Conservation (phyloP, 805 yeast species). For the Candida ascalaphidarum region DNA sequence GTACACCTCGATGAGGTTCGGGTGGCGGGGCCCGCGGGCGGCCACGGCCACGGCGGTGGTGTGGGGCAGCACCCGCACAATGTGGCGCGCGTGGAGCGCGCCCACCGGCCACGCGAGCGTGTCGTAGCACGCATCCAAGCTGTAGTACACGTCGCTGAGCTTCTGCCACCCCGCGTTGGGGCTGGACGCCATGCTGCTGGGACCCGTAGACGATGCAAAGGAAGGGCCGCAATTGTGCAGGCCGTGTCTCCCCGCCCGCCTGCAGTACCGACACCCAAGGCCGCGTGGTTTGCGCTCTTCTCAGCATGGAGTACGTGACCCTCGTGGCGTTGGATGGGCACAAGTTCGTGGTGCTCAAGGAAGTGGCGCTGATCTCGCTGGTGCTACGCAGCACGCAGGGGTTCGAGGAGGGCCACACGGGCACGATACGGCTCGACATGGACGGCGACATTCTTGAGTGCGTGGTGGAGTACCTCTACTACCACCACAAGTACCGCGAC, state of each 20-base stretch:
- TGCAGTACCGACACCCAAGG: no score
- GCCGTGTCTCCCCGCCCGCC: no score
- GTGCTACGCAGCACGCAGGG: constrained; percentile 42
- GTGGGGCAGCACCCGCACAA: constrained; percentile 41
- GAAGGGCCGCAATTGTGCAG: not conserved
- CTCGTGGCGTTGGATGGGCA: constrained; percentile 68
- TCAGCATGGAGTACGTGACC: constrained; percentile 52
- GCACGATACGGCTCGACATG: constrained; percentile 54
- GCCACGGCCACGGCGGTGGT: constrained; percentile 51
- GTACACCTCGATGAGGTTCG: constrained; percentile 29
- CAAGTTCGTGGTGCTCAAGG: constrained; percentile 52
- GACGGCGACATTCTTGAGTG: constrained; percentile 67
- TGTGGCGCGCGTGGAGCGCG: constrained; percentile 26
- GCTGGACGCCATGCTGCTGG: constrained; percentile 12
- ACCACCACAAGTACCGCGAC: constrained; percentile 59
- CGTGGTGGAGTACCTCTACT: constrained; percentile 78
- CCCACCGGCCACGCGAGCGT: constrained; percentile 41
- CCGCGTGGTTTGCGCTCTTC: no score
- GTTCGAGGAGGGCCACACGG: constrained; percentile 50
- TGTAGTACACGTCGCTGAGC: constrained; percentile 61
- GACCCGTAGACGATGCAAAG: no score
- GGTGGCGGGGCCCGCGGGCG: constrained; percentile 24
- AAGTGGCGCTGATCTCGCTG: constrained; percentile 70
- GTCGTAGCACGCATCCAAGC: constrained; percentile 49
- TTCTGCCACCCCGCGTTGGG: constrained; percentile 69